Base-by-base conservation (phyloP, 129 eudicot genomes). In the carrot (Daucus carota) region DNA sequence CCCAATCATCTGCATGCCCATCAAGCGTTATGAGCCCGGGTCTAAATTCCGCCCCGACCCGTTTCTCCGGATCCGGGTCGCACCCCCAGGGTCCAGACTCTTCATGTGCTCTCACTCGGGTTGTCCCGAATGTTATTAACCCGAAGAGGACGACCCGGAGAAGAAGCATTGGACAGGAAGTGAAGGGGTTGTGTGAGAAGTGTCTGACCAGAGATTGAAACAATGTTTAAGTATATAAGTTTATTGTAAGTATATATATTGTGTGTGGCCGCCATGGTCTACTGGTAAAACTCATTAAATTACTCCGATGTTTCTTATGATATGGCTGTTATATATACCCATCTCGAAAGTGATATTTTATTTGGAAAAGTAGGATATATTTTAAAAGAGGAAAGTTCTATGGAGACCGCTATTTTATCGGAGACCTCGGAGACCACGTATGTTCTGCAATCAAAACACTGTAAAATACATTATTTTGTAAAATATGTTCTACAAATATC, bases 81-180 rank as follows among this genome's bases (percentile, higher is more conserved):
- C 93, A 88, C 73, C 80, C 84, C 93, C 93, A 88, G 24, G 78
- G 81, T 24, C 93, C 93, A 34, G 90, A 84, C 54, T 86, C 93
- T 42, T 86, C 67, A 60, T 88, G 93, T 31, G 89, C 73, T 59
- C 63, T 59, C 9, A 78, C 88, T n/a, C 3, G 32, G 40, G 76
- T 48, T 5, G 79, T 78, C 60, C 76, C 76, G 78, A 80, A 79
- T 5, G 80, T 20, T 3, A 66, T 65, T 0, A 79, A 22, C 17
- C 57, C 38, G 15, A 73, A 8, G 15, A 79, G 29, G 74, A 81
- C 36, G 62, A 77, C 62, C 40, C 65, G 79, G 12, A 31, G 69
- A 40, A 65, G 41, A 29, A 68, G 66, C 68, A 40, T 76, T 62
- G 79, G 60, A 1, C 22, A 72, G 17, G 29, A 28, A 15, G 75